Evolutionary conservation across 2,329 filamentous ascomycete species (phyloP), one percentile per base, ranked within the genome.

Genomic region (Pyricularia pennisetigena): DNA sequence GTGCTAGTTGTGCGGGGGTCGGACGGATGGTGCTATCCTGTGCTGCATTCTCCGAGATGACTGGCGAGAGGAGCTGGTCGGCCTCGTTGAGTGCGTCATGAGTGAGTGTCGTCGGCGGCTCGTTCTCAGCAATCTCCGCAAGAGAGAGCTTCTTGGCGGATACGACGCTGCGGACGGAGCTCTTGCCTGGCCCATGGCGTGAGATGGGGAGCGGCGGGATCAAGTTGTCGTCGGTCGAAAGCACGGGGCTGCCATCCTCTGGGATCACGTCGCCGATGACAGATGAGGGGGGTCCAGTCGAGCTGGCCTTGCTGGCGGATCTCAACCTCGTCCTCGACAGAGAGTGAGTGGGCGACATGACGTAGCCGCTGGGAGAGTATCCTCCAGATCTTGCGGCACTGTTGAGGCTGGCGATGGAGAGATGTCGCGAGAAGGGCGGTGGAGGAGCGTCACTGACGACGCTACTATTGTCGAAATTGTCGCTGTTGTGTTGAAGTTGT

Each of bases 351-450:
- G 90, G 89, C 61, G 88, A 91, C 78, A 90, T 87, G 70, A 92
- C 79, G 76, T 86, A 91, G 24, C 83, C 89, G 54, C 81, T 86
- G 1, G 89, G 88, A 28, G 89, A 91, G 77, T 91, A 92, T 32
- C 89, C 89, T 30, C 89, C 89, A 75, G 86, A 84, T 65, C 90
- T 83, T 14, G 90, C 89, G 35, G 85, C 82, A 70, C 78, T 86
- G 75, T 91, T 92, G 49, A 88, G 84, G 68, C 90, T 89, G 67
- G 91, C 82, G 70, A 92, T 90, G n/a, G 89, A 91, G 71, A 80
- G 83, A 41, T 76, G 74, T 20, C 75, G 71, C 57, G 75, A 75
- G 59, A 72, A 70, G 29, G 74, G 73, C 62, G 70, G 74, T 67
- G 61, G 67, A 72, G 69, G 69, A 72, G 64, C 57, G 57, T 61